These are phyloP conservation scores for Rhodosporidiobolus sp. DNA, from an alignment of 768 basidiomycete species.

Conservation along the genomic window DNA sequence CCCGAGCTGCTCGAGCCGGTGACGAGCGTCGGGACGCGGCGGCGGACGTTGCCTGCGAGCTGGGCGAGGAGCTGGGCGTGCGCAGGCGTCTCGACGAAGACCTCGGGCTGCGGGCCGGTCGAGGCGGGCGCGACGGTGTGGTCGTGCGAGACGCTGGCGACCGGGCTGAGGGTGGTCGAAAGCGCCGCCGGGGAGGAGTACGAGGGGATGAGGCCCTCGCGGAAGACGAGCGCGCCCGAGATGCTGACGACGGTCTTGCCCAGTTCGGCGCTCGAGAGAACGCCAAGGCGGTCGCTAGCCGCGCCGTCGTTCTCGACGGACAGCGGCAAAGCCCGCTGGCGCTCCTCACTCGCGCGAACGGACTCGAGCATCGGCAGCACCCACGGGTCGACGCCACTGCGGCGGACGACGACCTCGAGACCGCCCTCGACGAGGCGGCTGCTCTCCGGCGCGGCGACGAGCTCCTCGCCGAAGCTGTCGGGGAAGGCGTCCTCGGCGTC, in stretches of 20 bases:
- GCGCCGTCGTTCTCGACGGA: neutral
- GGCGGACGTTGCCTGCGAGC: conserved; percentile 64
- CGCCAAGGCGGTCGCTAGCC: conserved; percentile 46
- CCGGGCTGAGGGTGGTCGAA: conserved; percentile 50
- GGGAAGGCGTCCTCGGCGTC: conserved; percentile 59
- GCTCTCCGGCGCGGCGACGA: neutral
- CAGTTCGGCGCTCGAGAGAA: conserved; percentile 48
- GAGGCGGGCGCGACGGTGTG: conserved; percentile 26
- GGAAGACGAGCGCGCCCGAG: conserved; percentile 65
- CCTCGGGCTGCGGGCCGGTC: conserved; percentile 25
- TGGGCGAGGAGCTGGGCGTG: conserved; percentile 60
- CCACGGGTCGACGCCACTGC: conserved; percentile 68
- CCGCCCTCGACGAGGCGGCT: conserved; percentile 47
- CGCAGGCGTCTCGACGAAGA: conserved; percentile 62
- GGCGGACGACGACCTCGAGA: conserved; percentile 60
- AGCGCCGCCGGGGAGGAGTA: conserved; percentile 34
- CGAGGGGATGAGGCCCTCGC: conserved; percentile 49
- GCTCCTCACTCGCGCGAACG: conserved; percentile 58
- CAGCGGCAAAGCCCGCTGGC: conserved; percentile 50
- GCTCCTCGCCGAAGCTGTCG: conserved; percentile 53
- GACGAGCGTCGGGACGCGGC: conserved; percentile 72
- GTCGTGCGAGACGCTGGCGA: conserved; percentile 30
- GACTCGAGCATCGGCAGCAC: conserved; percentile 69
- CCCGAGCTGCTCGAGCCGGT: conserved; percentile 84
- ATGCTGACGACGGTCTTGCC: conserved; percentile 59